Evolutionary conservation across 2,329 filamentous ascomycete species (phyloP).

Genomic region (Clonostachys solani): DNA sequence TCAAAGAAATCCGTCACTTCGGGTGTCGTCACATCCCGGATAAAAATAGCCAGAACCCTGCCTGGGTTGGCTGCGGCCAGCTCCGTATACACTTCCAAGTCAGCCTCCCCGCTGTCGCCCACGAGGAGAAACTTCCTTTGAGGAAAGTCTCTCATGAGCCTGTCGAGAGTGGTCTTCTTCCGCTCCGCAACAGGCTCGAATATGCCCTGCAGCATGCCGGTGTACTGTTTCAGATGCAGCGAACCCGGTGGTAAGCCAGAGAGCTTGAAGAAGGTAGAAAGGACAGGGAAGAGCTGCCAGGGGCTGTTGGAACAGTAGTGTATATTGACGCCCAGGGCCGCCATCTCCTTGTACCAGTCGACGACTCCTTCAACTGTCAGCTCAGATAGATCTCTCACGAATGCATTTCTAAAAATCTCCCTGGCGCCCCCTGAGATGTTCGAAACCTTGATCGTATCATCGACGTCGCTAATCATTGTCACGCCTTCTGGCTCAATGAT

Average conservation of each 20-base stretch:
- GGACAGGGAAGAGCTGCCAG: constrained; percentile 92
- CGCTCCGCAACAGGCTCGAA: constrained; percentile 96
- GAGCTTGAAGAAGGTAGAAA: constrained; percentile 78
- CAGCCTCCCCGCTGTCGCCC: constrained; percentile 93
- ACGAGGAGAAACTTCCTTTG: constrained; percentile 85
- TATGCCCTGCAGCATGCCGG: constrained; percentile 94
- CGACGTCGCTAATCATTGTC: constrained; percentile 94
- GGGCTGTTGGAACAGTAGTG: constrained; percentile 99
- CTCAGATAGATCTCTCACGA: constrained; percentile 79
- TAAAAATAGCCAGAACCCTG: constrained; percentile 82
- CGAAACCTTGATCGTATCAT: constrained; percentile 95
- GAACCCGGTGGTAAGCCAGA: constrained; percentile 82
- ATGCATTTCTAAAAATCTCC: constrained; percentile 95
- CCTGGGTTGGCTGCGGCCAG: constrained; percentile 81
- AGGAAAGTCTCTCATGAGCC: constrained; percentile 85
- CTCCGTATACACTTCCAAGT: constrained; percentile 95
- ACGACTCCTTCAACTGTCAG: constrained; percentile 81
- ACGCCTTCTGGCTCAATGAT: constrained; percentile 77
- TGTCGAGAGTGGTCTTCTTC: constrained; percentile 84
- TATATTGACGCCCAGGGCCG: constrained; percentile 76
- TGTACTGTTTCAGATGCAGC: constrained; percentile 94
- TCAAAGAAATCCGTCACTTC: constrained; percentile 74
- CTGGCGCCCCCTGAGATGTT: constrained; percentile 83
- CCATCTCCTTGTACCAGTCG: constrained; percentile 82
- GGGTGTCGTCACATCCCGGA: constrained; percentile 88